Evolutionary conservation across 306 rosid genomes (phyloP), one percentile per base, ranked within the genome.

Genomic region (Luffa acutangula): DNA sequence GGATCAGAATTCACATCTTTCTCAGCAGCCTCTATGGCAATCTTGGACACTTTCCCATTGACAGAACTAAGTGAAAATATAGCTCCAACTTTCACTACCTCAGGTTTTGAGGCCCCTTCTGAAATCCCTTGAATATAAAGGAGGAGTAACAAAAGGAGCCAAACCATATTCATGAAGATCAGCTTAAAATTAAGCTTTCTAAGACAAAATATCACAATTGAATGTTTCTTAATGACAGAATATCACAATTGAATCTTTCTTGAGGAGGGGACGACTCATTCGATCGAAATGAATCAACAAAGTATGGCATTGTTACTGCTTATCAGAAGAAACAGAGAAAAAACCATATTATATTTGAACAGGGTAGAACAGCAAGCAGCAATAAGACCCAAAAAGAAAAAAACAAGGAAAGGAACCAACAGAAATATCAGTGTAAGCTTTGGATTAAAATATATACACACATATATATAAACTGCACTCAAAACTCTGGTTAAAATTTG

Each of bases 1-100:
- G 85, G 82, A 81, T 88, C 88, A 33, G 91, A 83, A 65, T 86
- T 88, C 73, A 88, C 86, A 72, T 88, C 91, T 5, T 79, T 65
- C 80, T 53, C 84, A 17, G 91, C 91, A n/a, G 89, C 89, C 71
- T 82, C 75, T 49, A 88, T 79, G 69, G 91, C 85, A 63, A 86
- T 79, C 79, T 69, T 79, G 4, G 89, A 83, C 46, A 88, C 91
- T 70, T 67, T 84, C 66, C 84, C 91, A 75, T 82, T 88, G 20
- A 88, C 81, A 7, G 86, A 80, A 77, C 41, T 79, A 0, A 80
- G 46, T 31, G 91, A 73, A 73, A 84, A 79, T 49, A 88, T 76
- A 57, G 91, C 89, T 57, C 91, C 89, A 77, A 88, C 62, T 8
- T 84, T 82, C 84, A 88, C 88, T 11, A 39, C 83, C 48, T 78